Evolutionary conservation across 768 basidiomycete species (phyloP).

Genomic region (Tricholoma terreum): DNA sequence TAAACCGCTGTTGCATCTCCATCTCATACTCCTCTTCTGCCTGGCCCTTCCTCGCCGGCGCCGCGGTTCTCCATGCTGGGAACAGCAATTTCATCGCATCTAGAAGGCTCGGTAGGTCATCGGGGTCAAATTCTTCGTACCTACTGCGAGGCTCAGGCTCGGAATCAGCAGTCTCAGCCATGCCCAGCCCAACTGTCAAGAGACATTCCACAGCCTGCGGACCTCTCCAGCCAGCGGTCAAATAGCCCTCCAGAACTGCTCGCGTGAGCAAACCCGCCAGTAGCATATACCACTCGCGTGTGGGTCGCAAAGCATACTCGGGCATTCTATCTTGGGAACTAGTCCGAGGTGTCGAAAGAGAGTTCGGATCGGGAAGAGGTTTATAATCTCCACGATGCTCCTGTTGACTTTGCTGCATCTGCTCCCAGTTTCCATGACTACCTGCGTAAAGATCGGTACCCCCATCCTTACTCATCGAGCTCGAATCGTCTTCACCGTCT

Average conservation of each 20-base stretch:
- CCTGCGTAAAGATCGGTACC: slow-evolving; percentile 20
- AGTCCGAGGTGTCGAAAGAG: slow-evolving; percentile 12
- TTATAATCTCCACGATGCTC: slow-evolving; percentile 4
- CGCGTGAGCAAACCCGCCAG: slow-evolving; percentile 74
- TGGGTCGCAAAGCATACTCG: slow-evolving; percentile 58
- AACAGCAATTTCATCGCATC: slow-evolving; percentile 72
- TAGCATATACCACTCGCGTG: slow-evolving; percentile 79
- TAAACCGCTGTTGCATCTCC: slow-evolving; percentile 72
- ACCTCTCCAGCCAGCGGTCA: slow-evolving; percentile 79
- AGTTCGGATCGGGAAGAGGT: slow-evolving; percentile 12
- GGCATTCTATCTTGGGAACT: slow-evolving; percentile 32
- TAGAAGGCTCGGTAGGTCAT: slow-evolving; percentile 65
- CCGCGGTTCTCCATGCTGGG: slow-evolving; percentile 43
- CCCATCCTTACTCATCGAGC: slow-evolving; percentile 26
- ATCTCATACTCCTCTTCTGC: slow-evolving; percentile 70
- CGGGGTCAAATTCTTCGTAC: slow-evolving; percentile 67
- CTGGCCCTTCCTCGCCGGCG: slow-evolving; percentile 34
- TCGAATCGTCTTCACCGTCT: slow-evolving; percentile 45
- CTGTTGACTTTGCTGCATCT: slow-evolving; percentile 7
- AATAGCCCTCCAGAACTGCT: slow-evolving; percentile 83
- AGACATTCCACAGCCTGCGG: slow-evolving; percentile 66
- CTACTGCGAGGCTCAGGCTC: slow-evolving; percentile 32
- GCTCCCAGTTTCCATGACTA: slow-evolving; percentile 14
- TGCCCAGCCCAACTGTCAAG: slow-evolving; percentile 66
- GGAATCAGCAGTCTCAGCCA: slow-evolving; percentile 29